Conservation (phyloP, 805 yeast genomes). For the Groenewaldozyma salmanticensis region DNA sequence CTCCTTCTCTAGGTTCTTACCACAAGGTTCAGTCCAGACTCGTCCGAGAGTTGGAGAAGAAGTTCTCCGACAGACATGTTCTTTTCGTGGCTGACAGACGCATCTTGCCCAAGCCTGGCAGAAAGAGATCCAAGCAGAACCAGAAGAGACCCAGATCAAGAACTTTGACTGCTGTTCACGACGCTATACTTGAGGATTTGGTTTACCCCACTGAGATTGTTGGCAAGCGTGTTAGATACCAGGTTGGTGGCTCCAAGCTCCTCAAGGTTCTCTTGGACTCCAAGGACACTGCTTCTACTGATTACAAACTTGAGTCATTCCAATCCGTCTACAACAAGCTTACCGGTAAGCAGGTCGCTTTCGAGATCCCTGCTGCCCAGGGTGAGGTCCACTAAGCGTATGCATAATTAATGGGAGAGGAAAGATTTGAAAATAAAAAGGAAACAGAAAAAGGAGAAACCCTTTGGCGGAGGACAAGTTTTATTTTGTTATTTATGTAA, state of each 20-base stretch:
- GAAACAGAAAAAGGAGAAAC: background rate
- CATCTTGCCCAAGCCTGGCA: slow-evolving; percentile 98
- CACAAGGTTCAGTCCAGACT: slow-evolving; percentile 89
- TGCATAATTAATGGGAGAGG: slow-evolving; percentile 6
- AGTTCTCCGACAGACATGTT: slow-evolving; percentile 99
- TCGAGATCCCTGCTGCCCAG: slow-evolving; percentile 63
- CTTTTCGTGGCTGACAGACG: slow-evolving; percentile 99
- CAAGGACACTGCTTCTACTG: slow-evolving; percentile 93
- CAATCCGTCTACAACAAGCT: slow-evolving; percentile 96
- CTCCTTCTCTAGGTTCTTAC: slow-evolving; percentile 94
- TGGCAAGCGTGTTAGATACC: slow-evolving; percentile 99
- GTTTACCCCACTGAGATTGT: slow-evolving; percentile 99
- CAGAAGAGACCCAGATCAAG: slow-evolving; percentile 99
- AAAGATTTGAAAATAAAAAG: background rate
- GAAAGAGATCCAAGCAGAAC: slow-evolving; percentile 71
- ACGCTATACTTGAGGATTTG: slow-evolving; percentile 95
- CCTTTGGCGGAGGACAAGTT: background rate
- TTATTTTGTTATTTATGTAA: too few species aligned
- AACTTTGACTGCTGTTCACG: slow-evolving; percentile 98
- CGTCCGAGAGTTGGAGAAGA: slow-evolving; percentile 99
- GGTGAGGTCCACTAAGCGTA: slow-evolving; percentile 31
- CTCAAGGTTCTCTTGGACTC: slow-evolving; percentile 96
- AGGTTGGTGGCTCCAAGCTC: slow-evolving; percentile 97
- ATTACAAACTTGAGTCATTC: slow-evolving; percentile 98
- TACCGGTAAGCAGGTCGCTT: slow-evolving; percentile 99